Evolutionary conservation across 441 rosid genomes (phyloP), one percentile per base, ranked within the genome.

Genomic region (Pelargonium myrrhifolium): DNA sequence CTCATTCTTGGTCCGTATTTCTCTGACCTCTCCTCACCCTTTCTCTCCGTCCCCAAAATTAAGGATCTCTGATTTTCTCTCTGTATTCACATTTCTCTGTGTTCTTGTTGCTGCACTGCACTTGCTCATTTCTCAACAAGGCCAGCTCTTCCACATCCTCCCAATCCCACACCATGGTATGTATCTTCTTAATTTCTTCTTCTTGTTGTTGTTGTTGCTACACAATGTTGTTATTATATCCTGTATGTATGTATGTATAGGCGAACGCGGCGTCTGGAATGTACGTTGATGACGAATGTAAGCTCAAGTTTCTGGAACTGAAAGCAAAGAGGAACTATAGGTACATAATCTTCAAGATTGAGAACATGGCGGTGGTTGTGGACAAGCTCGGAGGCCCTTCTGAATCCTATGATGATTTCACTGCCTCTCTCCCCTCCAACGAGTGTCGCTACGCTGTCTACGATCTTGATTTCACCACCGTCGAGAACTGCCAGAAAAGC

Each of bases 381-480:
- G 87, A 84, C 26, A 84, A 82, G 26, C 6, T 82, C 0, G 88
- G 90, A 0, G 70, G 66, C n/a, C 76, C 88, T 0, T 58, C 9
- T 0, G 66, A 74, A 12, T 75, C 51, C 66, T 86, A 82, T 7
- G 85, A 82, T 0, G 85, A 79, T 49, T 81, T 86, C 43, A 45
- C 75, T 8, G 77, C 79, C 73, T 86, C 63, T 88, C 88, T 0
- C 59, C 77, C 10, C 51, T 28, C 31, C 31, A 3, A 84, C 24
- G 87, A 84, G 73, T 86, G 88, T 22, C 84, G 88, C 40, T 86
- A 86, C 24, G 86, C 85, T 31, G 85, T 86, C 65, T 84, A 67
- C 42, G 90, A 86, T 62, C 74, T 79, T 18, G 86, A 86, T 70
- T 86, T 84, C 80, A 80, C 80, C 0, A 82, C 87, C 0, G 35